phyloP scores from a whole-genome alignment of 2,329 filamentous ascomycete species.

The Botrytis pseudocinerea region DNA sequence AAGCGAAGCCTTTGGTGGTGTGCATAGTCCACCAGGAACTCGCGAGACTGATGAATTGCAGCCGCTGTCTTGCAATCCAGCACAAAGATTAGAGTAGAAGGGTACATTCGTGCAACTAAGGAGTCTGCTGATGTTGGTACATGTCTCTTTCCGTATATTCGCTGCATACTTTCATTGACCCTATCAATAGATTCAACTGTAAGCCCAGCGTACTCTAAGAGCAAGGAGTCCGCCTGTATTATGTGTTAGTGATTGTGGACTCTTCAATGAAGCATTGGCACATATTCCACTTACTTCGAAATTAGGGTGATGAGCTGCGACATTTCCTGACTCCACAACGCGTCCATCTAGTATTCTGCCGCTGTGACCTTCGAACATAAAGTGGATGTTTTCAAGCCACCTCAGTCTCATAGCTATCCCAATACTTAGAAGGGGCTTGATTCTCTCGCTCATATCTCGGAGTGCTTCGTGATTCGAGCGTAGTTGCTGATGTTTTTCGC shows the following conservation, averaged over 20 bases:
- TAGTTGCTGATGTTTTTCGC: background rate
- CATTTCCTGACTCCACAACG: background rate
- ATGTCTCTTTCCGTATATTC: conserved; percentile 3
- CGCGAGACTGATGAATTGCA: background rate
- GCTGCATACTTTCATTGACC: background rate
- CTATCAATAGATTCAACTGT: background rate
- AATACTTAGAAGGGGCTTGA: background rate
- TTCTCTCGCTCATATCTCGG: background rate
- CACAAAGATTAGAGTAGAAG: background rate
- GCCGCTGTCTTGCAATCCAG: background rate
- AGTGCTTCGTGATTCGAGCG: background rate
- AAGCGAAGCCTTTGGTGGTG: background rate
- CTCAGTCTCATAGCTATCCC: background rate
- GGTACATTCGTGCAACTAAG: background rate
- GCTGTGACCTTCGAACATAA: background rate
- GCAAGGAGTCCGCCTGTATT: background rate
- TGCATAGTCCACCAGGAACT: background rate
- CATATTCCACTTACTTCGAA: background rate
- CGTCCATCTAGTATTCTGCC: background rate
- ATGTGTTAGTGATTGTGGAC: background rate
- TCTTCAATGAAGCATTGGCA: background rate
- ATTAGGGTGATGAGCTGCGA: background rate
- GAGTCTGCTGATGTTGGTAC: background rate
- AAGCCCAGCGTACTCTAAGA: background rate
- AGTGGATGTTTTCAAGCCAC: background rate